Evolutionary conservation across 78 protist species (phyloP).

Genomic region (Capsaspora owczarzaki): DNA sequence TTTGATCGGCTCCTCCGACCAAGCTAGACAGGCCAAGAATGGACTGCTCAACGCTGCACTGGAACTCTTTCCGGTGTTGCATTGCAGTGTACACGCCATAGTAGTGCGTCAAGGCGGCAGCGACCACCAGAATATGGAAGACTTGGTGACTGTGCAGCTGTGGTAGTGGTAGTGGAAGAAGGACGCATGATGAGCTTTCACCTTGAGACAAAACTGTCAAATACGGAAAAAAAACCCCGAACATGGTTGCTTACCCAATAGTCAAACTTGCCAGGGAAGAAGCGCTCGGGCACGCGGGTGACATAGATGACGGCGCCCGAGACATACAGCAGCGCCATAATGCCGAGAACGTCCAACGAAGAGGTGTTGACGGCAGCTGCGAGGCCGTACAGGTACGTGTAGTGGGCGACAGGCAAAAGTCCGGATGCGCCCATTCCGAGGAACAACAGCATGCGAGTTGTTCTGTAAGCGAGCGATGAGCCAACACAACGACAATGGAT

Average conservation of each 20-base stretch:
- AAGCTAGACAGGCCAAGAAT: too few relatives aligned
- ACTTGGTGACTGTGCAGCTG: slow-evolving; percentile 2
- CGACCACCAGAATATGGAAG: neutral
- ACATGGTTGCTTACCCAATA: too few relatives aligned
- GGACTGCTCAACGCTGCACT: too few relatives aligned
- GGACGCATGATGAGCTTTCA: too few relatives aligned
- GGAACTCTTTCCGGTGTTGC: too few relatives aligned
- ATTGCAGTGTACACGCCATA: too few relatives aligned
- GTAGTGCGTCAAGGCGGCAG: slow-evolving; percentile 3
- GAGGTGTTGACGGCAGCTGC: too few relatives aligned
- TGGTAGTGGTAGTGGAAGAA: neutral
- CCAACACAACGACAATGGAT: neutral
- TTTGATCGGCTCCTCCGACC: too few relatives aligned
- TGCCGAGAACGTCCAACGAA: neutral
- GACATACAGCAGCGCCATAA: neutral
- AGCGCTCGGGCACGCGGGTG: neutral
- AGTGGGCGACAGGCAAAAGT: neutral
- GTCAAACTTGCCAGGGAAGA: slow-evolving; percentile 4
- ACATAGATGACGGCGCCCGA: neutral
- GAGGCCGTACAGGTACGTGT: neutral
- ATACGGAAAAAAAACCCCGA: neutral
- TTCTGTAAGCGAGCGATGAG: neutral
- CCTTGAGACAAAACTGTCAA: neutral
- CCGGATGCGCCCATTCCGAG: neutral
- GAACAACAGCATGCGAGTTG: neutral